Percentiles rank a stretch among this genome's conserved stretches.
Conservation (phyloP, 78 protist species). For the Isochrysis galbana region DNA sequence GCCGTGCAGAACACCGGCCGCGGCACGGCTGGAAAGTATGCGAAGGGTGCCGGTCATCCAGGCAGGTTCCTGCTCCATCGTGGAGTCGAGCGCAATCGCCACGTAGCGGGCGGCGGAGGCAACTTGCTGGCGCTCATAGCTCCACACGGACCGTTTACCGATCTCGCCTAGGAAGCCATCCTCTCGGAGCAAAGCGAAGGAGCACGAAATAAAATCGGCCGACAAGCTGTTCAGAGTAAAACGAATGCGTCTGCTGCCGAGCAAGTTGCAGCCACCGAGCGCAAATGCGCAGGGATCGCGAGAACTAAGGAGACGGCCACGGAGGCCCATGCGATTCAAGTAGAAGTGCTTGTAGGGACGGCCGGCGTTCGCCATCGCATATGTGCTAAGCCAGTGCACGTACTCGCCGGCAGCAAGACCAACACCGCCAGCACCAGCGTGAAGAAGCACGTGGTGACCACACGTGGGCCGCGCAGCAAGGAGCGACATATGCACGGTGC, state of each 20-base stretch:
- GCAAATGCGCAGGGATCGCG: not conserved
- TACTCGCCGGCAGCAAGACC: constrained; percentile 27
- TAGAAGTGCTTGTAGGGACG: not conserved
- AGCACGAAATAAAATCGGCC: not conserved
- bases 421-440: constrained; percentile 39
- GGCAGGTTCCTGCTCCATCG: not conserved
- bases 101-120: not conserved
- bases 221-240: not conserved
- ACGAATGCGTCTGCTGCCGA: not conserved
- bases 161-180: constrained; percentile 15
- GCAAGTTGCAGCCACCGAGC: not conserved
- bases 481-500: not conserved
- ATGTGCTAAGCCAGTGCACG: not conserved
- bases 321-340: not conserved
- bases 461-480: not conserved
- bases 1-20: not conserved
- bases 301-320: not conserved
- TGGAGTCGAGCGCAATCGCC: not conserved
- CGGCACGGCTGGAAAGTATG: not conserved
- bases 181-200: constrained; percentile 18
- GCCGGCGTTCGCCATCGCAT: not conserved
- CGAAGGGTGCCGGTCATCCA: not conserved
- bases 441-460: not conserved
- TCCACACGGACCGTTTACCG: constrained; percentile 33
- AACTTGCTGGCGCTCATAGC: not conserved